Percentiles rank a stretch among this genome's conserved stretches.
These are phyloP conservation scores for Heliocybe sulcata DNA, from an alignment of 1,284 basidiomycete species.

Conservation along the genomic window DNA sequence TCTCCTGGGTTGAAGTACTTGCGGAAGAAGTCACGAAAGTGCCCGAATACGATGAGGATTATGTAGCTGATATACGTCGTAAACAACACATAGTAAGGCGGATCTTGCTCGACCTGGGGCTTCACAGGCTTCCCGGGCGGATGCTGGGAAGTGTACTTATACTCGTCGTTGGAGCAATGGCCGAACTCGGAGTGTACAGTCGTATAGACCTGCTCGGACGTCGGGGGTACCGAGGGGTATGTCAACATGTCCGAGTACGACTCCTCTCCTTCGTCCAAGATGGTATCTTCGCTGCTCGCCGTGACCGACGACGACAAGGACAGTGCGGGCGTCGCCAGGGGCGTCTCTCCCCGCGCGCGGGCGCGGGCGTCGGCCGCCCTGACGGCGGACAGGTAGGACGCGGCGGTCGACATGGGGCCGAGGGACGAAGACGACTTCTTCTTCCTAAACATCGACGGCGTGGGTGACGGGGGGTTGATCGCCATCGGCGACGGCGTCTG, in stretches of 20 bases:
- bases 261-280: slow-evolving; percentile 42
- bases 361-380: slow-evolving; percentile 63
- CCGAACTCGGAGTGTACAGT: slow-evolving; percentile 85
- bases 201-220: slow-evolving; percentile 66
- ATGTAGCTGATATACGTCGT: slow-evolving; percentile 92
- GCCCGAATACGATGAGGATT: slow-evolving; percentile 84
- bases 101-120: slow-evolving; percentile 62
- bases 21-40: slow-evolving; percentile 92
- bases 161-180: slow-evolving; percentile 69
- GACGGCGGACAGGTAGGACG: slow-evolving; percentile 66
- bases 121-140: slow-evolving; percentile 39
- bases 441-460: slow-evolving; percentile 55
- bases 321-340: slow-evolving; percentile 56
- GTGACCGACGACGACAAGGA: slow-evolving; percentile 65
- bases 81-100: slow-evolving; percentile 86
- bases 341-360: slow-evolving; percentile 30
- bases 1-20: slow-evolving; percentile 71
- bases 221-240: slow-evolving; percentile 56
- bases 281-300: slow-evolving; percentile 54
- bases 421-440: slow-evolving; percentile 41
- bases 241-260: slow-evolving; percentile 47
- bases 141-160: slow-evolving; percentile 63
- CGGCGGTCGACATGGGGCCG: slow-evolving; percentile 47
- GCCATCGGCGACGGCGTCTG: slow-evolving; percentile 48
- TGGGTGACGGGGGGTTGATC: slow-evolving; percentile 33